phyloP scores from a whole-genome alignment of 2,329 filamentous ascomycete species.

The Colletotrichum tofieldiae region DNA sequence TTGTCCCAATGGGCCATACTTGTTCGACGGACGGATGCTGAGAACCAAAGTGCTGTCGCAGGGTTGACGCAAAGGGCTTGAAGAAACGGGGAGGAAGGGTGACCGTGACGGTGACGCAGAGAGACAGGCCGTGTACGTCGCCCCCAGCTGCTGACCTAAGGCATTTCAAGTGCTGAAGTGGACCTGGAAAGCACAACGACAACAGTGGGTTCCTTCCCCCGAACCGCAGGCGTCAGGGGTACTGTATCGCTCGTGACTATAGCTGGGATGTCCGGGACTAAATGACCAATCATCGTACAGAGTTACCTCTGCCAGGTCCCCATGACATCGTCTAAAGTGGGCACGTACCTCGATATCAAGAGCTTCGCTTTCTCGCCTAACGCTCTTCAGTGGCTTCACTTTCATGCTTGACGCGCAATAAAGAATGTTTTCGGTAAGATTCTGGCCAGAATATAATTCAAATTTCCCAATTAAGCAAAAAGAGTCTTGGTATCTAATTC shows the following conservation, averaged over 20 bases:
- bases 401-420: background rate
- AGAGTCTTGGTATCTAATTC: conserved; percentile 83
- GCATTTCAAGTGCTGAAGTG: background rate
- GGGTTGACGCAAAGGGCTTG: background rate
- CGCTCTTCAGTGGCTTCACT: background rate
- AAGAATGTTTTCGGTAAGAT: background rate
- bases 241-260: conserved; percentile 12
- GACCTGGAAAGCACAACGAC: conserved; percentile 2
- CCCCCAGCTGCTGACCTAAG: conserved; percentile 38
- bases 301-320: background rate
- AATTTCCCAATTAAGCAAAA: conserved; percentile 71
- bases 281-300: conserved; percentile 27
- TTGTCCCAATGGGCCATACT: conserved; percentile 14
- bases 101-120: conserved; percentile 35
- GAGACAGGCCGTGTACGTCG: conserved; percentile 4
- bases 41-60: background rate
- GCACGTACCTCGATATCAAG: background rate
- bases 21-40: conserved; percentile 11
- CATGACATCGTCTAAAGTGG: background rate
- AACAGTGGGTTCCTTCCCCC: conserved; percentile 22
- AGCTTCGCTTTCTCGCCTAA: background rate
- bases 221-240: conserved; percentile 25
- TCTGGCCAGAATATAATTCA: conserved; percentile 17
- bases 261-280: background rate
- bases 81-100: background rate